Evolutionary conservation across 345 rosid species (phyloP).

Genomic region (Pseudoturritis turrita): DNA sequence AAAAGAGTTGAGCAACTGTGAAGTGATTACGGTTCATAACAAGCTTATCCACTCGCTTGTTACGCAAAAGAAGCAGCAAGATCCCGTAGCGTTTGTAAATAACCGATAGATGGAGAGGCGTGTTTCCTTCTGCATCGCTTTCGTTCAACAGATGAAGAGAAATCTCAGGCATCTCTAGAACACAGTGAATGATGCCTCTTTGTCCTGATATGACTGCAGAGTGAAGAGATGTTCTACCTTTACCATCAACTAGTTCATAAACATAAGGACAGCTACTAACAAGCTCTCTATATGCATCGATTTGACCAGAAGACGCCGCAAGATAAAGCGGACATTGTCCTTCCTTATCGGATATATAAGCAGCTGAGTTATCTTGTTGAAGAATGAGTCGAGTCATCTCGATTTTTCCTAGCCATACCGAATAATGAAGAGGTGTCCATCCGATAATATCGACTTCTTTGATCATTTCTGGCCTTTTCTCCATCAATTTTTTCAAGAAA

Average conservation of each 20-base stretch:
- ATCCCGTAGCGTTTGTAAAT: slow-evolving; percentile 6
- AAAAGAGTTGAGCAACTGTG: slow-evolving; percentile 32
- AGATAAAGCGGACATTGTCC: slow-evolving; percentile 27
- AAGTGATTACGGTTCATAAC: slow-evolving; percentile 26
- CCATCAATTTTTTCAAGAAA: neutral
- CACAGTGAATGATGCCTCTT: slow-evolving; percentile 9
- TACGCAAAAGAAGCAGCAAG: slow-evolving; percentile 14
- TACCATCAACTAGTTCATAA: slow-evolving; percentile 24
- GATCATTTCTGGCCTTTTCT: slow-evolving; percentile 17
- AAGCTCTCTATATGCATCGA: slow-evolving; percentile 10
- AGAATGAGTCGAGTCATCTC: slow-evolving; percentile 8
- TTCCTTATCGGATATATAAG: slow-evolving; percentile 14
- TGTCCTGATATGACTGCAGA: slow-evolving; percentile 31
- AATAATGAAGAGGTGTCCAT: slow-evolving; percentile 27
- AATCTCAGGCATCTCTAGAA: slow-evolving; percentile 9
- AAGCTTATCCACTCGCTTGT: slow-evolving; percentile 28
- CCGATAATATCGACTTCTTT: slow-evolving; percentile 16
- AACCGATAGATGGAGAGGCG: slow-evolving; percentile 41
- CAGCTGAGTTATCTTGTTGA: slow-evolving; percentile 18
- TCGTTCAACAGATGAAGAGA: slow-evolving; percentile 23
- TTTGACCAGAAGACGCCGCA: slow-evolving; percentile 5
- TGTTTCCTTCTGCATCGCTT: slow-evolving; percentile 38
- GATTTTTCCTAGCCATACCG: slow-evolving; percentile 10
- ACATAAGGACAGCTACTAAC: slow-evolving; percentile 15
- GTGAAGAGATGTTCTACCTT: slow-evolving; percentile 31